phyloP scores from a whole-genome alignment of 2,329 filamentous ascomycete genomes.

The Ceratocystis variospora region DNA sequence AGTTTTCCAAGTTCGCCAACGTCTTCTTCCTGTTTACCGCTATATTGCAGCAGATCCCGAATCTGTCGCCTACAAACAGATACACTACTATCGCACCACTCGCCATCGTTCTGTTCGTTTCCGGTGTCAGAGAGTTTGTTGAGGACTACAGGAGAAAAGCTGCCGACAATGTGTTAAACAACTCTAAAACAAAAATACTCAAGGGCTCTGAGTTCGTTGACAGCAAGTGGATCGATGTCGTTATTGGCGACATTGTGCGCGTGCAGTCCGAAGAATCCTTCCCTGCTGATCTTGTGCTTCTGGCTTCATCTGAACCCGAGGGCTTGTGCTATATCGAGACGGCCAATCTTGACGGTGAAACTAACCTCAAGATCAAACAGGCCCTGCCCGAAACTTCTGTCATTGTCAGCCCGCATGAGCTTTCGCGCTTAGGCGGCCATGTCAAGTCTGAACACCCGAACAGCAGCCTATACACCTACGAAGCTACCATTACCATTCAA shows the following conservation, averaged over 20 bases:
- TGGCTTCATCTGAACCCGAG: constrained; percentile 93
- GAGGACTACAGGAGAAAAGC: constrained; percentile 85
- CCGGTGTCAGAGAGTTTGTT: constrained; percentile 82
- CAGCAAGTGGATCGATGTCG: constrained; percentile 84
- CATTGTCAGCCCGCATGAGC: constrained; percentile 72
- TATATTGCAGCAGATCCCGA: constrained; percentile 83
- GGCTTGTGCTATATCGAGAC: constrained; percentile 98
- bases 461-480: constrained; percentile 95
- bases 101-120: constrained; percentile 79
- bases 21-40: constrained; percentile 98
- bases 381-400: constrained; percentile 81
- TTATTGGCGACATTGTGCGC: constrained; percentile 81
- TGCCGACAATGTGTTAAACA: constrained; percentile 77
- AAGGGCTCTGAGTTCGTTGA: constrained; percentile 74
- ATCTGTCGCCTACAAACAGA: constrained; percentile 83
- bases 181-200: constrained; percentile 69
- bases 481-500: constrained; percentile 86
- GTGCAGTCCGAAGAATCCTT: constrained; percentile 94
- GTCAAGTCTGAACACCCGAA: constrained; percentile 94
- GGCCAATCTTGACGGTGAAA: constrained; percentile 93
- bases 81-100: constrained; percentile 97
- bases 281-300: constrained; percentile 78
- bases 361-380: constrained; percentile 98
- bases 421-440: constrained; percentile 73
- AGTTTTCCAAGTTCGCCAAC: constrained; percentile 99